phyloP scores from a whole-genome alignment of 2,329 filamentous ascomycete species.

The Lecanoromycetidae sp. region DNA sequence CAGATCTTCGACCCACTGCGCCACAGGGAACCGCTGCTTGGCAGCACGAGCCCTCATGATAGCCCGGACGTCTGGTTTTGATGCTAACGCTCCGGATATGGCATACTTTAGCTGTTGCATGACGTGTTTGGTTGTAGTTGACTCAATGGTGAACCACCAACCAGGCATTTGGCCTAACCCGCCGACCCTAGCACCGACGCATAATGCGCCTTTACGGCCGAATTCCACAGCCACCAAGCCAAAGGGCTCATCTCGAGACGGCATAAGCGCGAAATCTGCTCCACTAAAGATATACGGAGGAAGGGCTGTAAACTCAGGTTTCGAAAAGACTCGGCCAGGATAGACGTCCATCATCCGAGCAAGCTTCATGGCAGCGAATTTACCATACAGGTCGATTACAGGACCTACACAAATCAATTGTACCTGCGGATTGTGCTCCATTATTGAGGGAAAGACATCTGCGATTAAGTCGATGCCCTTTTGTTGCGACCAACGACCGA shows the following conservation, averaged over 20 bases:
- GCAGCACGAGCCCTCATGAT: slow-evolving; percentile 54
- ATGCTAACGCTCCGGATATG: slow-evolving; percentile 49
- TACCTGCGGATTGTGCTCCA: slow-evolving; percentile 47
- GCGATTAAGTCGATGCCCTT: slow-evolving; percentile 58
- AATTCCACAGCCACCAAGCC: slow-evolving; percentile 57
- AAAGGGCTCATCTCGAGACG: slow-evolving; percentile 57
- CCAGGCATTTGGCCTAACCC: slow-evolving; percentile 60
- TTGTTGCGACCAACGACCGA: slow-evolving; percentile 57
- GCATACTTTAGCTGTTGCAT: slow-evolving; percentile 54
- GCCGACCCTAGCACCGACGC: slow-evolving; percentile 53
- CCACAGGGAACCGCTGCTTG: slow-evolving; percentile 55
- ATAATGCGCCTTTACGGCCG: slow-evolving; percentile 54
- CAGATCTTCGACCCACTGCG: slow-evolving; percentile 53
- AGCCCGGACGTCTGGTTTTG: slow-evolving; percentile 43
- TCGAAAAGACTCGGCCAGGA: slow-evolving; percentile 43
- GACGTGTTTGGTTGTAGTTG: slow-evolving; percentile 49
- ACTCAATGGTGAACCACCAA: slow-evolving; percentile 41
- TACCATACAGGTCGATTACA: slow-evolving; percentile 56
- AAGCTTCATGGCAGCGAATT: slow-evolving; percentile 52
- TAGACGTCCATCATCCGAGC: slow-evolving; percentile 16
- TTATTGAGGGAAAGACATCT: slow-evolving; percentile 52
- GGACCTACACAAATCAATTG: slow-evolving; percentile 54
- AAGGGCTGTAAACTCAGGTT: slow-evolving; percentile 54
- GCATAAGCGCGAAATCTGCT: slow-evolving; percentile 56
- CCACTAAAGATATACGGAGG: slow-evolving; percentile 57